Evolutionary conservation across 306 rosid species (phyloP).

Genomic region (Cucumis hystrix): DNA sequence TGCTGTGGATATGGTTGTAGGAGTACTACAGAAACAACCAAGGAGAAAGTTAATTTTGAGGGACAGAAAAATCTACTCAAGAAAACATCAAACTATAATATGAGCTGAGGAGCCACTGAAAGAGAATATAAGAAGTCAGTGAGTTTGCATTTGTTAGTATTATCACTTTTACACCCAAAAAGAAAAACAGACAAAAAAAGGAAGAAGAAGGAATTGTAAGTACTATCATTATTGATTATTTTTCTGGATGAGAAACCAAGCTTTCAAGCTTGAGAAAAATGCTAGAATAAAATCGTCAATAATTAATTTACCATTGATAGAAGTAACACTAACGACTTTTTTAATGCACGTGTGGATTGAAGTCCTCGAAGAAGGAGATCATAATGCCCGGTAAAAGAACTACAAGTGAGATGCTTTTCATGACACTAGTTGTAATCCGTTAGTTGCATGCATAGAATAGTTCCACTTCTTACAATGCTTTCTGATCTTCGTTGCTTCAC

Average conservation of each 20-base stretch:
- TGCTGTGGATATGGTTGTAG: slow-evolving; percentile 50
- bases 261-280: too few relatives aligned
- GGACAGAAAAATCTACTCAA: neutral
- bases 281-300: neutral
- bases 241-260: too few relatives aligned
- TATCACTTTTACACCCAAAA: neutral
- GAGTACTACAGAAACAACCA: slow-evolving; percentile 43
- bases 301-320: neutral
- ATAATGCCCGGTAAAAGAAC: neutral
- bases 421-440: neutral
- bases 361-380: neutral
- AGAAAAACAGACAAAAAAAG: too few relatives aligned
- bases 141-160: neutral
- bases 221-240: too few relatives aligned
- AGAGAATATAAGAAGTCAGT: neutral
- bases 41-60: neutral
- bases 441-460: neutral
- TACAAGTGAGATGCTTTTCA: neutral
- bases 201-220: too few relatives aligned
- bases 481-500: neutral
- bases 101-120: neutral
- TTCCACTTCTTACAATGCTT: neutral
- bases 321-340: neutral
- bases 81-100: neutral
- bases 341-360: neutral